These are phyloP conservation scores for Phytophthora aleatoria DNA, from an alignment of 352 stramenopile genomes.

Conservation along the genomic window DNA sequence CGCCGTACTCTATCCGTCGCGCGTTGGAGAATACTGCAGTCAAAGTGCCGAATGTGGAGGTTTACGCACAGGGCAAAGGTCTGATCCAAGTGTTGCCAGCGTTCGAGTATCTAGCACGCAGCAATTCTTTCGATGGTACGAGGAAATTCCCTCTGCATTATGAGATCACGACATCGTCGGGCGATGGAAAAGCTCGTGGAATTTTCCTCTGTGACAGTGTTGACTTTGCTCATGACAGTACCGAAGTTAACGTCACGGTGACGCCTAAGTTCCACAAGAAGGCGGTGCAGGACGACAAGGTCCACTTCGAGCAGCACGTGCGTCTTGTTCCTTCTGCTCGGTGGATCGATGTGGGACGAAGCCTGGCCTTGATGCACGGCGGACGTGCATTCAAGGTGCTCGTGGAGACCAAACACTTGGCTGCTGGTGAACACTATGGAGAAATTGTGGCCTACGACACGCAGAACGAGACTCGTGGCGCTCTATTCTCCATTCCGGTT, in stretches of 20 bases:
- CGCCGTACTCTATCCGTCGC: slow-evolving; percentile 87
- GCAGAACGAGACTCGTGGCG: slow-evolving; percentile 57
- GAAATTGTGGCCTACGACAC: slow-evolving; percentile 87
- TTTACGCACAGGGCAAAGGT: slow-evolving; percentile 79
- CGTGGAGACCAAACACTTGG: slow-evolving; percentile 85
- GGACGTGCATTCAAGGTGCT: slow-evolving; percentile 90
- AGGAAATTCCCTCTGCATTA: slow-evolving; percentile 64
- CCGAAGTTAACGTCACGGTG: slow-evolving; percentile 85
- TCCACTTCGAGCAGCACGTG: slow-evolving; percentile 91
- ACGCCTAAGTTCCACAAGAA: slow-evolving; percentile 90
- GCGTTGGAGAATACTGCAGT: slow-evolving; percentile 88
- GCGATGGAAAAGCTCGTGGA: slow-evolving; percentile 57
- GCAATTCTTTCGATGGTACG: slow-evolving; percentile 69
- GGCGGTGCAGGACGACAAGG: slow-evolving; percentile 75
- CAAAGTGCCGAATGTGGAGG: slow-evolving; percentile 64
- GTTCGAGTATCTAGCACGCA: slow-evolving; percentile 62
- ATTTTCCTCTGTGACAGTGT: slow-evolving; percentile 83
- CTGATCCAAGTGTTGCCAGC: slow-evolving; percentile 83
- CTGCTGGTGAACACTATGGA: slow-evolving; percentile 82
- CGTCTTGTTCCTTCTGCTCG: slow-evolving; percentile 76
- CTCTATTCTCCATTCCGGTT: slow-evolving; percentile 92
- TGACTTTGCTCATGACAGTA: slow-evolving; percentile 79
- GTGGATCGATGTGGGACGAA: slow-evolving; percentile 89
- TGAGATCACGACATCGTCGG: slow-evolving; percentile 52
- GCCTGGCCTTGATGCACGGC: slow-evolving; percentile 88